These are phyloP conservation scores for Scedosporium dehoogii DNA, from an alignment of 2,329 filamentous ascomycete genomes.

Conservation along the genomic window DNA sequence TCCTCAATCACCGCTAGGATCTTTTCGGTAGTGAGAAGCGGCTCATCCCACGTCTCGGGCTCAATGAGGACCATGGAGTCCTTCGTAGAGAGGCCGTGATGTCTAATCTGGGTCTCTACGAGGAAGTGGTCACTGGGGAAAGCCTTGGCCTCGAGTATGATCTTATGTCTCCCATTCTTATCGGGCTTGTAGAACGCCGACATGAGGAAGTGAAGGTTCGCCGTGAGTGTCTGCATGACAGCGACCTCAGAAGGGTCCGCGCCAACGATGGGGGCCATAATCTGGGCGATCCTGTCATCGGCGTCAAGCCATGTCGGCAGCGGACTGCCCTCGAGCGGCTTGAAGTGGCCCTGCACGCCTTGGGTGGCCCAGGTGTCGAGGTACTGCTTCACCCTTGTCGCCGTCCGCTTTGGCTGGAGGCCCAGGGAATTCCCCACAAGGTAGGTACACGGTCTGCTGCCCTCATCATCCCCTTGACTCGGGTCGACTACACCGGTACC, in stretches of 20 bases:
- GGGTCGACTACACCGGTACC: neutral
- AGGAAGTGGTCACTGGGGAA: constrained; percentile 84
- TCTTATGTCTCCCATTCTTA: constrained; percentile 48
- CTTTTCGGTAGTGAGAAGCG: constrained; percentile 59
- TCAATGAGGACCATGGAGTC: constrained; percentile 62
- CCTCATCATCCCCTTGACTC: neutral
- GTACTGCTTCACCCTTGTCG: constrained; percentile 55
- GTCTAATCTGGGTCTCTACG: constrained; percentile 64
- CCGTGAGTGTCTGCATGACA: constrained; percentile 74
- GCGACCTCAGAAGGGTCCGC: constrained; percentile 61
- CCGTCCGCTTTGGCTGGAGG: constrained; percentile 58
- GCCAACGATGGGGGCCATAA: constrained; percentile 61
- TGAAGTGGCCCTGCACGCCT: constrained; percentile 74
- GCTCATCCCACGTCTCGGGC: constrained; percentile 34
- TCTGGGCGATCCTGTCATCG: constrained; percentile 55
- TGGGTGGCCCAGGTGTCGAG: constrained; percentile 71
- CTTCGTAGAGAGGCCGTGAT: constrained; percentile 53
- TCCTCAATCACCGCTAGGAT: constrained; percentile 66
- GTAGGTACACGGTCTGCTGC: constrained; percentile 46
- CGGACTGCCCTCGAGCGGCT: constrained; percentile 52
- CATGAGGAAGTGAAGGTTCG: constrained; percentile 68
- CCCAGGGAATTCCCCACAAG: constrained; percentile 87
- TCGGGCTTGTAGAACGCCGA: constrained; percentile 70
- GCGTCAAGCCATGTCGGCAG: constrained; percentile 65
- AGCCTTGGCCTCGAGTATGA: constrained; percentile 72